phyloP scores from a whole-genome alignment of 306 rosid species.

The Mucuna pruriens region DNA sequence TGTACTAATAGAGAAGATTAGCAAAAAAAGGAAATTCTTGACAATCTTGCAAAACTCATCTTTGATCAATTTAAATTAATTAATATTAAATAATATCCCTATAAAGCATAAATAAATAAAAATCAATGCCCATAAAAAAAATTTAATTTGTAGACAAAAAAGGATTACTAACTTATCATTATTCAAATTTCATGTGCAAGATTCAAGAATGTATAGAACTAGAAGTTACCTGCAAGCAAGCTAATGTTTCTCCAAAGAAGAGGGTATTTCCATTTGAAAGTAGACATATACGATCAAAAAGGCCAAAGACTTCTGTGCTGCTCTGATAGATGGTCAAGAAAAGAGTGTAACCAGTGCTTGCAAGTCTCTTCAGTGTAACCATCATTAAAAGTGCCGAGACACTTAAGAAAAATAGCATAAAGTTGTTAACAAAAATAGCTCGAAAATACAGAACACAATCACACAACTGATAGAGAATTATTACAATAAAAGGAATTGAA shows the following conservation, averaged over 20 bases:
- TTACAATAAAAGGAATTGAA: slow-evolving; percentile 9
- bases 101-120: slow-evolving; percentile 1
- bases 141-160: background rate
- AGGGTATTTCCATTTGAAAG: slow-evolving; percentile 98
- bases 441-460: slow-evolving; percentile 19
- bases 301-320: slow-evolving; percentile 99
- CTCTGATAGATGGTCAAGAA: slow-evolving; percentile 89
- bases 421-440: slow-evolving; percentile 5
- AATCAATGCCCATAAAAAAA: background rate
- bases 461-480: slow-evolving; percentile 20
- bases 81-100: slow-evolving; percentile 13
- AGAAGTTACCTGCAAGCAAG: slow-evolving; percentile 99
- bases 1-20: slow-evolving; percentile 29
- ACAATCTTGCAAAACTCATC: background rate
- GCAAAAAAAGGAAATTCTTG: background rate
- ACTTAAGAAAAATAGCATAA: slow-evolving; percentile 50
- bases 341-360: slow-evolving; percentile 94
- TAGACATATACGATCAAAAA: slow-evolving; percentile 94
- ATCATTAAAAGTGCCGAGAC: slow-evolving; percentile 98
- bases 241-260: slow-evolving; percentile 96
- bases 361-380: slow-evolving; percentile 98
- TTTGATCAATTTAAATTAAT: slow-evolving; percentile 15
- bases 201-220: background rate
- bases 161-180: slow-evolving; percentile 18
- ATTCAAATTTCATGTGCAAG: slow-evolving; percentile 13